Percentiles rank a stretch among this genome's conserved stretches.
These are phyloP conservation scores for Trichosanthes cucumerina DNA, from an alignment of 306 rosid genomes.

Conservation along the genomic window DNA sequence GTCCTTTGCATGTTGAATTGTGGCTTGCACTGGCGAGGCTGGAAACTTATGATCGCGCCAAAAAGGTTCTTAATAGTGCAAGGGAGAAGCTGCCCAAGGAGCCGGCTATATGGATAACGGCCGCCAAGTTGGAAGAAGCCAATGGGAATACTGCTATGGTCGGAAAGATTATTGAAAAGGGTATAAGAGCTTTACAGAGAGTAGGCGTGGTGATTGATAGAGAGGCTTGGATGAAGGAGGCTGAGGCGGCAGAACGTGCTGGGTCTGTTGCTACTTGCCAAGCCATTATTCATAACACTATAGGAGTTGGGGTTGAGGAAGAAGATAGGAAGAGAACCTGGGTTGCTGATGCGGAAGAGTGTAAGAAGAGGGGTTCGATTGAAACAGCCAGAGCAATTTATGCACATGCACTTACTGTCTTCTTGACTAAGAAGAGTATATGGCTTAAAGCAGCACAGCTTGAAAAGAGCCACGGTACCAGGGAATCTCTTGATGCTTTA, in stretches of 20 bases:
- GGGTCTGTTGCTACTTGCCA: constrained; percentile 75
- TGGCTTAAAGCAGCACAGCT: constrained; percentile 96
- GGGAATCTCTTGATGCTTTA: constrained; percentile 83
- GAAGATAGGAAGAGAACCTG: constrained; percentile 94
- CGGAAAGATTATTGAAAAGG: constrained; percentile 76
- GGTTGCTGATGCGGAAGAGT: constrained; percentile 96
- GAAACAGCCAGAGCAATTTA: constrained; percentile 90
- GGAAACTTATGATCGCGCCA: constrained; percentile 78
- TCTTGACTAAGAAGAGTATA: constrained; percentile 84
- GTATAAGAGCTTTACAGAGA: constrained; percentile 80
- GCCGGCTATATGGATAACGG: constrained; percentile 85
- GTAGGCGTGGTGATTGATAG: constrained; percentile 67
- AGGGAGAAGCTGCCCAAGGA: constrained; percentile 74
- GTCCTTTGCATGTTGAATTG: constrained; percentile 83
- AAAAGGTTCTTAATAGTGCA: constrained; percentile 73
- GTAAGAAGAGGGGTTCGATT: constrained; percentile 83
- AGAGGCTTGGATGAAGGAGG: constrained; percentile 91
- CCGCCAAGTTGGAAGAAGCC: constrained; percentile 92
- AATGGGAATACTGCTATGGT: constrained; percentile 78
- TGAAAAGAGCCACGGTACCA: constrained; percentile 83
- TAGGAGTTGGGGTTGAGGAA: constrained; percentile 84
- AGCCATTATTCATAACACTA: constrained; percentile 57
- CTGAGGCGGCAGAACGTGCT: constrained; percentile 87
- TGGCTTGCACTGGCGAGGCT: constrained; percentile 87
- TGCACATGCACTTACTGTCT: constrained; percentile 73